Base-by-base conservation (phyloP, 257 asterid genomes). In the Solanum sparsipilum region DNA sequence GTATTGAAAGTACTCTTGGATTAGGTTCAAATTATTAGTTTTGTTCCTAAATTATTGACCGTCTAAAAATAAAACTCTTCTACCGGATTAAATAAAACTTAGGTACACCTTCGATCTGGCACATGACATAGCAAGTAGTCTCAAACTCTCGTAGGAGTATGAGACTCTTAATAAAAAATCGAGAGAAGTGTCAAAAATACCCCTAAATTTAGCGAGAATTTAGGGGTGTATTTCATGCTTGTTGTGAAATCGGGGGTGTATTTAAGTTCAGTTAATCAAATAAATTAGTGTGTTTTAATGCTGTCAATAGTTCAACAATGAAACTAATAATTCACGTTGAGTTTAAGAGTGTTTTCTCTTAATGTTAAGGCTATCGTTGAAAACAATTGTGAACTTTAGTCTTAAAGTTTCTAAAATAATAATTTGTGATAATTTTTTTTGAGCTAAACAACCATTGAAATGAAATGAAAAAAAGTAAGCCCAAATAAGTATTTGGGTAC, bases 291-390 rank as follows among this genome's bases (percentile, higher is more conserved):
- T 15, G 0, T 48, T 48, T 5, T 32, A 52, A 52, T 4, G 0
- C 4, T 52, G 0, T 6, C 4, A 52, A 52, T 52, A 16, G 9
- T 18, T 52, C 0, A 48, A 15, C 0, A 0, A 13, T 13, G 7
- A 48, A 46, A 4, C 0, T 46, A 46, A 46, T 46, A 46, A 46
- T 46, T 13, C 0, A 0, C 0, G 6, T 18, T 0, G 6, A 46
- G 1, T 46, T 46, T 46, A 44, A 12, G 4, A 41, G 46, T 41
- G 46, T 41, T 41, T 41, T 1, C 46, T 10, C 46, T 10, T 41
- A 44, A 11, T 44, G 2, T 44, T 44, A 46, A 46, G 20, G 58
- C 0, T 4, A 46, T 56, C 9, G 5, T 56, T 56, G 65, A 56
- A 58, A 44, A 44, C 2, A 58, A 8, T 3, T 58, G 27, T 21